Conservation (phyloP, 768 basidiomycete species). For the Xanthoconium stramineum region DNA sequence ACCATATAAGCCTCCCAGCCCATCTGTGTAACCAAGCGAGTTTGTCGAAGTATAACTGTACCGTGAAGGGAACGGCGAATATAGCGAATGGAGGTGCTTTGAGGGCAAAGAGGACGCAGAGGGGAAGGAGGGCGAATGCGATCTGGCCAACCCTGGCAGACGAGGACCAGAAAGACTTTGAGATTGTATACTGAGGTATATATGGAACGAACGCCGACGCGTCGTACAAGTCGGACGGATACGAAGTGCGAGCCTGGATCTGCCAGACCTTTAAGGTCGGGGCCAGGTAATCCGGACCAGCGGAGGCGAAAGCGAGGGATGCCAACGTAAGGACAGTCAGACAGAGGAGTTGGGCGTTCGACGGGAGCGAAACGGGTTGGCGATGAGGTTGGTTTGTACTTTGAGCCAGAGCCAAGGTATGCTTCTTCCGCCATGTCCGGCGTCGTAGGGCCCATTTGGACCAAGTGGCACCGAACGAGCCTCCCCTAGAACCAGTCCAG, state of each 20-base stretch:
- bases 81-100: slow-evolving; percentile 71
- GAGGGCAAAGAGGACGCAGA: slow-evolving; percentile 67
- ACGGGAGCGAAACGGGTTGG: slow-evolving; percentile 50
- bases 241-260: slow-evolving; percentile 22
- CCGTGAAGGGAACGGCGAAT: slow-evolving; percentile 58
- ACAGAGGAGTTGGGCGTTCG: slow-evolving; percentile 60
- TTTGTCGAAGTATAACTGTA: slow-evolving; percentile 73
- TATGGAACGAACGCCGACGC: slow-evolving; percentile 35
- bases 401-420: slow-evolving; percentile 34
- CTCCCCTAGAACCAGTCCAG: slow-evolving; percentile 39
- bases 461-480: slow-evolving; percentile 51
- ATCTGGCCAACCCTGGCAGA: slow-evolving; percentile 66
- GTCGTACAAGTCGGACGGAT: slow-evolving; percentile 27
- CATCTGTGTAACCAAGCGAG: slow-evolving; percentile 69
- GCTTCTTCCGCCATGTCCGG: slow-evolving; percentile 54
- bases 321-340: slow-evolving; percentile 42
- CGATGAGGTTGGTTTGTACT: slow-evolving; percentile 34
- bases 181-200: slow-evolving; percentile 57
- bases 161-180: slow-evolving; percentile 69
- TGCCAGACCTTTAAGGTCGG: slow-evolving; percentile 48
- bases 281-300: slow-evolving; percentile 68
- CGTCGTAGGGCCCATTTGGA: slow-evolving; percentile 56
- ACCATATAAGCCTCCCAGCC: slow-evolving; percentile 68
- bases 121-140: slow-evolving; percentile 68
- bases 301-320: slow-evolving; percentile 46